Evolutionary conservation across 495 filamentous ascomycete genomes (phyloP).

Genomic region (Penicillium nucicola): DNA sequence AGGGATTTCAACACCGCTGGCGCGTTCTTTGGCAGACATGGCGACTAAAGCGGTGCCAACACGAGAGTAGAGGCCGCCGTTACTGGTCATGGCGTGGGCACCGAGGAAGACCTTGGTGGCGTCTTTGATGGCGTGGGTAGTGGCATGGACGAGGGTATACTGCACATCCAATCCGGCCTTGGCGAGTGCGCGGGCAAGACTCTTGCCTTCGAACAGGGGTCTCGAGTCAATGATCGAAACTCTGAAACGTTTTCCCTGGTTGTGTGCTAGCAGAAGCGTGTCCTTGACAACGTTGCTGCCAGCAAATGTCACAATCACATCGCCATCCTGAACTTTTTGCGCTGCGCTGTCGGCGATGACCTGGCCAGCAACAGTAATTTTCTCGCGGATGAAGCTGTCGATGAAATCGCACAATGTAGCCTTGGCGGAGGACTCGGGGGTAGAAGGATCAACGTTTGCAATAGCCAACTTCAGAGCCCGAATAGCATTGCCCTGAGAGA

Average conservation of each 20-base stretch:
- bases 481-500: constrained; percentile 94
- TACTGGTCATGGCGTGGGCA: constrained; percentile 86
- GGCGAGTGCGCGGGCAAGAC: constrained; percentile 64
- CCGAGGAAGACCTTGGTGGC: constrained; percentile 83
- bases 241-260: constrained; percentile 66
- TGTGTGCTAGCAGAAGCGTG: constrained; percentile 69
- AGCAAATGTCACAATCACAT: constrained; percentile 86
- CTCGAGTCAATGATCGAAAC: constrained; percentile 84
- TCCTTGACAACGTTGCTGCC: constrained; percentile 81
- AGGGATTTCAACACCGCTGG: constrained; percentile 58
- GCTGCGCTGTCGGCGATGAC: constrained; percentile 75
- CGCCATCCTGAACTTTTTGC: constrained; percentile 70
- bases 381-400: constrained; percentile 85
- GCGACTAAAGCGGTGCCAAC: constrained; percentile 86
- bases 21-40: constrained; percentile 72
- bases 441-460: constrained; percentile 76
- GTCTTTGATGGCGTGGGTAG: constrained; percentile 67
- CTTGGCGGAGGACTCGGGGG: constrained; percentile 76
- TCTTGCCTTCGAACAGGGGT: constrained; percentile 76
- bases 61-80: constrained; percentile 82
- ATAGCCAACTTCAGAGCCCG: constrained; percentile 89
- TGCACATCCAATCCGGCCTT: constrained; percentile 68
- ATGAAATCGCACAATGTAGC: constrained; percentile 71
- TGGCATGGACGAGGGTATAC: constrained; percentile 74
- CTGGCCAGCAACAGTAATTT: constrained; percentile 80